Evolutionary conservation across 2,329 filamentous ascomycete genomes (phyloP), one percentile per base, ranked within the genome.

Genomic region (Nemania abortiva): DNA sequence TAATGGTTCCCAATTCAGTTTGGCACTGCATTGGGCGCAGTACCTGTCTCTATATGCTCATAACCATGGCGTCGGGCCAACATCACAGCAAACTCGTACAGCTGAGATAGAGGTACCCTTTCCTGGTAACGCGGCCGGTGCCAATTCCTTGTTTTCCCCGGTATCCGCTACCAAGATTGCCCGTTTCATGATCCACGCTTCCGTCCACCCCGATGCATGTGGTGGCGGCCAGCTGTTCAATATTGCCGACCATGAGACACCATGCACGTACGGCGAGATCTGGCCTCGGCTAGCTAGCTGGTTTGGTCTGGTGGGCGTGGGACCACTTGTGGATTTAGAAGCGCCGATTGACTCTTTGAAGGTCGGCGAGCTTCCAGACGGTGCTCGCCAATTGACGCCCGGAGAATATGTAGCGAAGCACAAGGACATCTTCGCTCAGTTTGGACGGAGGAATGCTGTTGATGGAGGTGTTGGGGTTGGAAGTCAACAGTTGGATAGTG

Each of bases 21-120:
- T 83, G 2, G 79, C 80, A 0, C 73, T 82, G 1, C 80, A 82
- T 70, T 83, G 80, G 81, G 79, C 77, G 1, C 80, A 81, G 66
- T 82, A 81, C 39, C 76, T 82, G 1, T 81, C 79, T 5, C 71
- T 82, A 1, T 82, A 79, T 50, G 77, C 77, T 0, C 61, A 75
- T 45, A 79, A 77, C 4, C 74, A 80, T 47, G 71, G 73, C 0
- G 60, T 72, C 37, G 47, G 49, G 2, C 60, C 65, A 29, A 22
- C 45, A 50, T 13, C 15, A 7, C 2, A 45, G 18, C 13, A 37
- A 9, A 10, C 13, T 9, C 20, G 45, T 54, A n/a, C 39, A 58
- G 18, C 37, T 15, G 11, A 37, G 10, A 39, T 74, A 6, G 69
- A 77, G 27, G 68, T 75, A 13, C 63, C 76, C 0, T 81, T 82